Conservation (phyloP, 2,329 filamentous ascomycete species). For the Ustulina deusta region DNA sequence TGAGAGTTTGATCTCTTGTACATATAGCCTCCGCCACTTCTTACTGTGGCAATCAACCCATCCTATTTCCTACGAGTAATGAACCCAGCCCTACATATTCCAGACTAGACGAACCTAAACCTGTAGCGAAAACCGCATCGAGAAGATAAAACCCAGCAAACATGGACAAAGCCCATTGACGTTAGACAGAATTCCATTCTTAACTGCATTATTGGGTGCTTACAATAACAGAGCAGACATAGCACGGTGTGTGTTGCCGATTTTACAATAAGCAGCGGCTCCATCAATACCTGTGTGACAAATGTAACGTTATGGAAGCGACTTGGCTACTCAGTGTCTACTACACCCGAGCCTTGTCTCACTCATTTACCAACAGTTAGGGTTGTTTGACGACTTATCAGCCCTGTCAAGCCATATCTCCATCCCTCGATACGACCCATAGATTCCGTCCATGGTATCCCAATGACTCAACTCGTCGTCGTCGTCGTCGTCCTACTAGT, state of each 20-base stretch:
- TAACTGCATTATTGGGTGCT: not conserved
- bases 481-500: not conserved
- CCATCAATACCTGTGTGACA: not conserved
- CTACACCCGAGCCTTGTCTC: not conserved
- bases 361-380: too few relatives aligned
- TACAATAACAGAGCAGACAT: not conserved
- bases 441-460: not conserved
- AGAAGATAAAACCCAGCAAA: too few relatives aligned
- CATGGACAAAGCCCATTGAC: not conserved
- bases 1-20: not conserved
- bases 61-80: too few relatives aligned
- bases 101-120: too few relatives aligned
- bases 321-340: not conserved
- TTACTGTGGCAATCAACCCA: too few relatives aligned
- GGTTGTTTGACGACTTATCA: not conserved
- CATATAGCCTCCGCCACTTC: too few relatives aligned
- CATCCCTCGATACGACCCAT: not conserved
- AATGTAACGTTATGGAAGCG: not conserved
- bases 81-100: not conserved
- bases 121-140: too few relatives aligned
- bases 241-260: not conserved
- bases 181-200: not conserved
- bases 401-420: not conserved
- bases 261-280: not conserved
- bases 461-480: slow-evolving; percentile 13